Evolutionary conservation across 345 rosid species (phyloP), one percentile per base, ranked within the genome.

Genomic region (Odontarrhena argentea): DNA sequence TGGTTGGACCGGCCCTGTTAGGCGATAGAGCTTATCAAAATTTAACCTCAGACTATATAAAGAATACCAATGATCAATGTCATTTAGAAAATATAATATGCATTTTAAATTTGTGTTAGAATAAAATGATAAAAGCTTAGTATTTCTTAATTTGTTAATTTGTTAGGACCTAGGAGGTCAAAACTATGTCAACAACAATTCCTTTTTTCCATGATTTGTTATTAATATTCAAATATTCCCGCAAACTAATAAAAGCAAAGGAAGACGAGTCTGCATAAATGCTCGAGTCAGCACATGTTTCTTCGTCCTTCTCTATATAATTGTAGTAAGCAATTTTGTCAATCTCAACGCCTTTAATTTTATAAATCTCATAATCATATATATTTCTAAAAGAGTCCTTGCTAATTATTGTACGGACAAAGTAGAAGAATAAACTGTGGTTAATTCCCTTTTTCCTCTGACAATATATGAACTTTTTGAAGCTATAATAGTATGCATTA

Each of bases 241-340:
- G 40, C 50, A 71, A 36, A 71, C 52, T 71, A 36, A 63, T 40
- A 47, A 11, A 36, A 55, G 24, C 54, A 66, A 47, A 12, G 50
- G 58, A 34, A 49, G 13, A 61, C 49, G 43, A 49, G 67, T 40
- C 43, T 72, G 45, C 81, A 64, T 76, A 11, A 73, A 80, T 72
- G 56, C 46, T 82, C 71, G 84, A 63, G 79, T 76, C 80, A 65
- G 69, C 77, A 72, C 79, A 80, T 76, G 83, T 82, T 80, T 74
- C n/a, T n/a, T n/a, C n/a, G n/a, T n/a, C n/a, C n/a, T n/a, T n/a
- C 68, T 55, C 57, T 48, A 71, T 71, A 38, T n/a, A n/a, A n/a
- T 63, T 48, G 30, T 56, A 69, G 59, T 46, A 64, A 64, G 24
- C 59, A 71, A 45, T 47, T 43, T 63, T 63, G 70, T 49, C 44